Evolutionary conservation across 495 filamentous ascomycete species (phyloP), one percentile per base, ranked within the genome.

Genomic region (Aspergillus biplanus): DNA sequence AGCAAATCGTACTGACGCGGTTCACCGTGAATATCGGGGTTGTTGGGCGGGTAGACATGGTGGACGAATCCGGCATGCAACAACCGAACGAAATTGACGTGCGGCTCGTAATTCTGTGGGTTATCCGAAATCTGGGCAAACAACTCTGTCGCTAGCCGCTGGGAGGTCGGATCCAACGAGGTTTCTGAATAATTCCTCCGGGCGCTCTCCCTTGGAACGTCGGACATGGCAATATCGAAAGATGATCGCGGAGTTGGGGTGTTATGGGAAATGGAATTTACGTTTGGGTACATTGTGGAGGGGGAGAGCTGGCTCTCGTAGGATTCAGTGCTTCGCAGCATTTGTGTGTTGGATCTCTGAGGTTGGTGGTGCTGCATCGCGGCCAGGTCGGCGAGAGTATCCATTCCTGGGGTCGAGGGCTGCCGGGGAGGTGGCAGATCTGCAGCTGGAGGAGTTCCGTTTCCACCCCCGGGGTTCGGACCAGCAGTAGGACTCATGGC

Each of bases 301-400:
- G 82, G 80, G 16, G 83, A 81, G 12, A 83, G 77, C 57, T 81
- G 80, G 57, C 72, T 75, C 39, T 86, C 78, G 65, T 80, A 80
- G 11, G 78, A 73, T 52, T 82, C 78, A 21, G 77, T 73, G 63
- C 68, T 79, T 6, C 83, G 82, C 34, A 85, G 59, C 52, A 79
- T 78, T 35, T 69, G 70, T 39, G 77, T 71, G 56, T 69, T 84
- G 27, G 79, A 76, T 15, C 80, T 78, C 56, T 78, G 75, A 4
- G 80, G 82, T 63, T 89, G 87, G 52, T 83, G 83, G 60, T 86
- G 83, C 73, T 89, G 87, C 84, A 89, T 88, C 5, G 86, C 82
- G 48, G 87, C 87, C 35, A 89, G 70, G 68, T 89, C 87, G 42
- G 87, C 87, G 54, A 90, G 71, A 18, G 86, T 85, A 62, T 89